Evolutionary conservation across 768 basidiomycete genomes (phyloP).

Genomic region (Leccinum subtestaceum): DNA sequence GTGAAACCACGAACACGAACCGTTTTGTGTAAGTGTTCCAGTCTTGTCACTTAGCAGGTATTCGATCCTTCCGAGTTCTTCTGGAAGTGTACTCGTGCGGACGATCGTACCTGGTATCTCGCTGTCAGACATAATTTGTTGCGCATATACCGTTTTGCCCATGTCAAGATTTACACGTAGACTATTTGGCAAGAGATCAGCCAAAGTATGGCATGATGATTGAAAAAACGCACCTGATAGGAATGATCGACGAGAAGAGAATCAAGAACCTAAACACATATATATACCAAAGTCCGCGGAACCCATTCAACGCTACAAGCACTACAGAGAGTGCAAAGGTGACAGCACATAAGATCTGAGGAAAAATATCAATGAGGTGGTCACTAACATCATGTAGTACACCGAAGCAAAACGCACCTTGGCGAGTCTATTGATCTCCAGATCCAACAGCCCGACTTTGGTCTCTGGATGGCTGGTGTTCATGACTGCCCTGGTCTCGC

Average conservation of each 20-base stretch:
- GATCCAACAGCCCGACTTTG: constrained; percentile 86
- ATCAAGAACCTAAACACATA: constrained; percentile 97
- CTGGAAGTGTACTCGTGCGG: constrained; percentile 94
- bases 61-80: constrained; percentile 93
- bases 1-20: constrained; percentile 39
- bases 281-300: constrained; percentile 93
- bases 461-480: constrained; percentile 97
- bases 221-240: constrained; percentile 76
- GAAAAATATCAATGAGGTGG: background rate
- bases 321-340: constrained; percentile 90
- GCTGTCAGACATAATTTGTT: constrained; percentile 88
- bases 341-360: constrained; percentile 87
- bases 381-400: background rate
- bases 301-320: constrained; percentile 94
- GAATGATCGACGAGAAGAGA: constrained; percentile 97
- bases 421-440: constrained; percentile 93
- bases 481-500: constrained; percentile 96
- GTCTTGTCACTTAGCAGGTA: constrained; percentile 98
- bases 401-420: constrained; percentile 55
- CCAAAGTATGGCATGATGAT: background rate
- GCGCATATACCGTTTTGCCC: constrained; percentile 98
- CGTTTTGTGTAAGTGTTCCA: constrained; percentile 96
- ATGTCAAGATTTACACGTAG: constrained; percentile 99
- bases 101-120: constrained; percentile 97
- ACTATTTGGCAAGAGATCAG: constrained; percentile 39